Base-by-base conservation (phyloP, 108 stramenopile genomes). In the Skeletonema costatum region DNA sequence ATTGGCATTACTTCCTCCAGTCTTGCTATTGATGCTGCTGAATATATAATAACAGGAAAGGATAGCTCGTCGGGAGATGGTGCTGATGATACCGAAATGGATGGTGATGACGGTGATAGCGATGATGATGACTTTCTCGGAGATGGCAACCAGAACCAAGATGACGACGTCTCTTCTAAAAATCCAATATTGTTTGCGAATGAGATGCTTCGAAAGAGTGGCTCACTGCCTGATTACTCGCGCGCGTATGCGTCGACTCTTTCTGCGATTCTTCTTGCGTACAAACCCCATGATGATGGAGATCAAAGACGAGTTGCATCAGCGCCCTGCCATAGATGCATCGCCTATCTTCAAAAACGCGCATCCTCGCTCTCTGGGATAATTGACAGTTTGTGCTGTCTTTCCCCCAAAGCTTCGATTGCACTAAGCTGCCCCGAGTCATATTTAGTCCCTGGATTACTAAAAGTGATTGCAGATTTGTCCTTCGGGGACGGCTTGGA, bases 181-280 rank as follows among this genome's bases (percentile, higher is more conserved):
- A 93, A 95, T 82, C 91, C 92, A 19, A 78, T 93, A 19, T 29
- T 92, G 1, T 59, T 64, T 16, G 89, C 89, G 3, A 95, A 93
- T 66, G 78, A 77, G 50, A 69, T 90, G 73, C 68, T 95, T 16
- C 77, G 82, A 10, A 76, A 82, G 36, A 90, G 88, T 66, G 94
- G 87, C 3, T 44, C 82, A 3, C 73, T 95, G 11, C 87, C 87
- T 9, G 25, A 79, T 19, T 70, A 88, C 32, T 75, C 92, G 29
- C 59, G 73, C 8, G 86, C 90, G 12, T 86, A 89, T 85, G 78
- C 85, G 4, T 63, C 85, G 46, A 81, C 90, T 31, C 68, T 93
- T 11, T 33, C 53, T 8, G 78, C 80, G 5, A 66, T 78, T 21
- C 64, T 83, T 16, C 53, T 78, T 16, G 44, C 62, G 9, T 13